These are phyloP conservation scores for Spirogloea muscicola DNA, from an alignment of 139 green algal genomes.

Conservation along the genomic window DNA sequence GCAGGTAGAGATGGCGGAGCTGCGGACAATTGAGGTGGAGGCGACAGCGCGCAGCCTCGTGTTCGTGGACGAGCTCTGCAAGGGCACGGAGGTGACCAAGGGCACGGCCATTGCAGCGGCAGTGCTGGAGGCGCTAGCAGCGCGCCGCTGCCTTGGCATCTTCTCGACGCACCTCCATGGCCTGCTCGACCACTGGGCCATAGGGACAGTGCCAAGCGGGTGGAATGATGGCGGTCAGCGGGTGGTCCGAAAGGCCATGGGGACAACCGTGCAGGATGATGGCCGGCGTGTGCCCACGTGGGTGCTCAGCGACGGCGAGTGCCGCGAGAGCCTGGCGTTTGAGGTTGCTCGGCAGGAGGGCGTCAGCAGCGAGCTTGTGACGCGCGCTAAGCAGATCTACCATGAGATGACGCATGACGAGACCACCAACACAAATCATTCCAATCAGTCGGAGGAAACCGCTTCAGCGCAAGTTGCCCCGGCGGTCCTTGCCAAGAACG, in stretches of 20 bases:
- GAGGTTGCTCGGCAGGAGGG: slow-evolving; percentile 17
- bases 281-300: slow-evolving; percentile 13
- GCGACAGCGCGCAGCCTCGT: slow-evolving; percentile 60
- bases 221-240: slow-evolving; percentile 29
- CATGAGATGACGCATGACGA: no score
- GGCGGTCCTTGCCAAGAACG: no score
- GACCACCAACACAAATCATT: no score
- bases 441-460: no score
- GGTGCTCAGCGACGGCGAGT: slow-evolving; percentile 35
- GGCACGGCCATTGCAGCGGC: slow-evolving; percentile 62
- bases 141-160: slow-evolving; percentile 60
- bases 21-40: slow-evolving; percentile 54
- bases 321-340: slow-evolving; percentile 40
- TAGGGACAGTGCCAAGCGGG: no score
- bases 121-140: slow-evolving; percentile 65
- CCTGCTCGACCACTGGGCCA: slow-evolving; percentile 62
- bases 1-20: slow-evolving; percentile 47
- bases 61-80: slow-evolving; percentile 81
- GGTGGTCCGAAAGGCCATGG: slow-evolving; percentile 35
- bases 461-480: no score
- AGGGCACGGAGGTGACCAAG: slow-evolving; percentile 78
- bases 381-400: slow-evolving; percentile 8
- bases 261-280: not conserved
- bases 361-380: slow-evolving; percentile 10
- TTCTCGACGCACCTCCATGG: slow-evolving; percentile 88